Evolutionary conservation across 495 filamentous ascomycete species (phyloP), one percentile per base, ranked within the genome.

Genomic region (Tuber magnatum): DNA sequence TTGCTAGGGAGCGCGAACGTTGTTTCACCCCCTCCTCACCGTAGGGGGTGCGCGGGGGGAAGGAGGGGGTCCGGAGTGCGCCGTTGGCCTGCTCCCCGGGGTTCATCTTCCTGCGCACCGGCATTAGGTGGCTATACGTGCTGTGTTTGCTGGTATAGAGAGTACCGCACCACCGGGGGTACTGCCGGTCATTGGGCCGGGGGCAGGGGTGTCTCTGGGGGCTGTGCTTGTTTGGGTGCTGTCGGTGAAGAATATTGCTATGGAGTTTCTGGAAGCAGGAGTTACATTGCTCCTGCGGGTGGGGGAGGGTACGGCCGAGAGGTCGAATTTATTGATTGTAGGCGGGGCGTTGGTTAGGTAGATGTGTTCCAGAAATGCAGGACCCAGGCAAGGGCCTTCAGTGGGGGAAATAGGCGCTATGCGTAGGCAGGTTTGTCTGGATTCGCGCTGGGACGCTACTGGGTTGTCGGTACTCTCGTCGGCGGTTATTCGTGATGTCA

Each of bases 291-390:
- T 81, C 43, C 73, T 22, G 28, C 18, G 40, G 6, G 80, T n/a
- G n/a, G n/a, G n/a, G n/a, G n/a, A n/a, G n/a, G 76, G 76, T 18
- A 81, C 72, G 18, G 77, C 77, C 38, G 73, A 77, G 68, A 82
- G 70, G 61, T 70, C 73, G 46, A 82, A 82, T 28, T 73, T 80
- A 40, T 69, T 71, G 68, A 82, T 79, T 22, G 71, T 75, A 5
- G 80, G 68, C 12, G 77, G 77, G 16, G 77, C 73, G 41, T 80
- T 78, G 68, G 82, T 77, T 56, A 80, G 68, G 44, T 82, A 82
- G 14, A 76, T 75, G 44, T 82, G 80, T 38, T 78, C 73, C 28
- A 82, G 75, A 74, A 82, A 82, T 39, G 71, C 48, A 38, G 77
- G 80, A 56, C 81, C 81, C 12, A 82, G 75, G 73, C 74, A 78